Evolutionary conservation across 192 early-diverging fungal genomes (phyloP).

Genomic region (Coemansia sp.): DNA sequence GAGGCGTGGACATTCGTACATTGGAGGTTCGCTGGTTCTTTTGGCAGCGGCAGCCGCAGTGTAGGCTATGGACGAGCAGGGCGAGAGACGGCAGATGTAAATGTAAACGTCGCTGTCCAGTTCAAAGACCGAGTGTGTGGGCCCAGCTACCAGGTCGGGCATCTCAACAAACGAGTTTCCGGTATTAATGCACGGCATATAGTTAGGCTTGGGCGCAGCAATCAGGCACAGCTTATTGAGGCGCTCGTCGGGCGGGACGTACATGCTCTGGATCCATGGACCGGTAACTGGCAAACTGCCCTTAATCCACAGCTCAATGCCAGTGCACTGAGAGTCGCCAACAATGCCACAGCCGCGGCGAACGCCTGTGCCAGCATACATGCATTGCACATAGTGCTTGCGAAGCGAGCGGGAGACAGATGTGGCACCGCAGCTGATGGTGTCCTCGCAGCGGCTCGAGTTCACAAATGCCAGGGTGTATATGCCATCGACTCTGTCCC

Average conservation of each 20-base stretch:
- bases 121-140: slow-evolving; percentile 29
- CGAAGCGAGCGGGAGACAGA: not conserved
- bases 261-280: slow-evolving; percentile 49
- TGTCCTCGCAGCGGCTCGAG: slow-evolving; percentile 16
- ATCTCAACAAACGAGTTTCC: slow-evolving; percentile 15
- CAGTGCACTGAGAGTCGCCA: slow-evolving; percentile 17
- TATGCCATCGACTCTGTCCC: slow-evolving; percentile 43
- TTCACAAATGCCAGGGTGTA: slow-evolving; percentile 29
- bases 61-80: slow-evolving; percentile 34
- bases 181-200: slow-evolving; percentile 11
- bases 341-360: slow-evolving; percentile 15
- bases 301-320: slow-evolving; percentile 51
- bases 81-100: slow-evolving; percentile 46
- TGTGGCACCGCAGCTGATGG: slow-evolving; percentile 15
- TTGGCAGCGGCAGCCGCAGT: slow-evolving; percentile 8
- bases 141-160: slow-evolving; percentile 21
- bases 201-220: slow-evolving; percentile 38
- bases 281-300: slow-evolving; percentile 40
- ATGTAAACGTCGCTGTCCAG: slow-evolving; percentile 55
- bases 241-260: slow-evolving; percentile 34
- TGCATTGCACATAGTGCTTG: slow-evolving; percentile 40
- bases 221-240: slow-evolving; percentile 46
- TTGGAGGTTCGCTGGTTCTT: slow-evolving; percentile 28
- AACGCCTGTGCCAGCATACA: slow-evolving; percentile 41
- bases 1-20: slow-evolving; percentile 34